phyloP scores from a whole-genome alignment of 768 basidiomycete species.

The Leccinum longicurvipes region DNA sequence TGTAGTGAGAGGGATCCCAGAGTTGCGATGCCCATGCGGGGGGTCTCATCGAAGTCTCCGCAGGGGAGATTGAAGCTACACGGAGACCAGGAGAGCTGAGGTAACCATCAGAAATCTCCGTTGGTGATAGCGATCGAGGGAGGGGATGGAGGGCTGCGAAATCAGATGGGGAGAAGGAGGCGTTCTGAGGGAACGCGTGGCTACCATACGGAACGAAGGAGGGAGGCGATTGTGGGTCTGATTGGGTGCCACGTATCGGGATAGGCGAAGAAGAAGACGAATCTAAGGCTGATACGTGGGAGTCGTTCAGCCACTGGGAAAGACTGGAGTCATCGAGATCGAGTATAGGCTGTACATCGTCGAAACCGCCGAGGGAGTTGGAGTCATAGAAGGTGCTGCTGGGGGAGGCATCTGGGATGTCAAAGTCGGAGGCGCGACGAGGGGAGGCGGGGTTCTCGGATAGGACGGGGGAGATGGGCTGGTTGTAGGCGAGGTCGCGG shows the following conservation, averaged over 20 bases:
- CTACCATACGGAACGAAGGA: conserved; percentile 50
- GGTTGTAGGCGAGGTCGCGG: conserved; percentile 35
- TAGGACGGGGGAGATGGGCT: conserved; percentile 40
- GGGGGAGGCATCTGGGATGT: conserved; percentile 40
- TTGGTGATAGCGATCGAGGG: conserved; percentile 59
- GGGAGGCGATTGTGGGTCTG: conserved; percentile 41
- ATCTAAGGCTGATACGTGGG: conserved; percentile 38
- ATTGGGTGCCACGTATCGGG: conserved; percentile 50
- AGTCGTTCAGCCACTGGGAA: conserved; percentile 63
- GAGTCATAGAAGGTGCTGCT: conserved; percentile 36
- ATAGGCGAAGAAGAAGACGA: conserved; percentile 55
- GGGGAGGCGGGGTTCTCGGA: conserved; percentile 38
- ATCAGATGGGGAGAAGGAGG: conserved; percentile 57
- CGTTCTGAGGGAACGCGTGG: conserved; percentile 45
- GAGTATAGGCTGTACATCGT: conserved; percentile 32
- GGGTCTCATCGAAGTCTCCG: conserved; percentile 54
- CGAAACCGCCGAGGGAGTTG: conserved; percentile 28
- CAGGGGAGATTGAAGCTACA: conserved; percentile 57
- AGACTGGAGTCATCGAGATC: conserved; percentile 44
- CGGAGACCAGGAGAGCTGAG: conserved; percentile 40
- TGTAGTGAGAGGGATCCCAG: conserved; percentile 52
- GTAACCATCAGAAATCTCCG: conserved; percentile 49
- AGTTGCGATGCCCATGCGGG: conserved; percentile 68
- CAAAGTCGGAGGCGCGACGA: conserved; percentile 39
- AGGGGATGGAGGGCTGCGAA: conserved; percentile 61